Evolutionary conservation across 208 protist species (phyloP).

Genomic region (Leishmania mexicana): DNA sequence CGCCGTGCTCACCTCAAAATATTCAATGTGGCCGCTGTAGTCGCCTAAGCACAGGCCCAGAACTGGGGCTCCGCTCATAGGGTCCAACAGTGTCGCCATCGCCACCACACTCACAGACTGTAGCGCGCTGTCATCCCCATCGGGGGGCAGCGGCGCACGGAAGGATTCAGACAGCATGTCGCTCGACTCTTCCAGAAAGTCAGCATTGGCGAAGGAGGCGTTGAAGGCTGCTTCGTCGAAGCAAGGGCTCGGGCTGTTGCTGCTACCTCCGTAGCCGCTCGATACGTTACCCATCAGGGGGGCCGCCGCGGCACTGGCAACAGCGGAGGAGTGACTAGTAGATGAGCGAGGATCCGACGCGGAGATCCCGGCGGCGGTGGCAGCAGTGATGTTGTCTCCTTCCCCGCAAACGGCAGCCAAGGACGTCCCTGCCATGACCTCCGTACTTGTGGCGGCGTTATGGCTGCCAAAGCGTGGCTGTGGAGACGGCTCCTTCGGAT

Average conservation of each 20-base stretch:
- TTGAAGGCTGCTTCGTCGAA: constrained; percentile 58
- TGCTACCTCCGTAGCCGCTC: constrained; percentile 18
- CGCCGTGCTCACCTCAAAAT: constrained; percentile 70
- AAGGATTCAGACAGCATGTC: constrained; percentile 40
- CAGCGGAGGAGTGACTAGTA: neutral
- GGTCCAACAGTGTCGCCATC: constrained; percentile 75
- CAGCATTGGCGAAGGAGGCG: constrained; percentile 24
- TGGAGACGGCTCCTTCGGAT: constrained; percentile 45
- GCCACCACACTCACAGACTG: constrained; percentile 66
- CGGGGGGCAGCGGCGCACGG: constrained; percentile 9
- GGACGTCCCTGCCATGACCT: neutral
- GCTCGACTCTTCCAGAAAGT: constrained; percentile 29
- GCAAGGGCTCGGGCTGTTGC: constrained; percentile 39
- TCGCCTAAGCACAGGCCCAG: constrained; percentile 81
- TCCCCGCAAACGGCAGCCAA: neutral
- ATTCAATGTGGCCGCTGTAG: constrained; percentile 79
- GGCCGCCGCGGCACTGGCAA: neutral
- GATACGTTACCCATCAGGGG: constrained; percentile 3
- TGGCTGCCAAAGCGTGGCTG: constrained; percentile 35
- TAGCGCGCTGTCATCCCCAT: constrained; percentile 40
- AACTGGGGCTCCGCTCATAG: constrained; percentile 65
- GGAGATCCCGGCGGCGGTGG: neutral
- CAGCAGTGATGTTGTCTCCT: neutral
- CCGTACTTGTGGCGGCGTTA: neutral
- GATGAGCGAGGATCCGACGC: neutral